Conservation (phyloP, 768 basidiomycete genomes). For the Trametes cinnabarina region DNA sequence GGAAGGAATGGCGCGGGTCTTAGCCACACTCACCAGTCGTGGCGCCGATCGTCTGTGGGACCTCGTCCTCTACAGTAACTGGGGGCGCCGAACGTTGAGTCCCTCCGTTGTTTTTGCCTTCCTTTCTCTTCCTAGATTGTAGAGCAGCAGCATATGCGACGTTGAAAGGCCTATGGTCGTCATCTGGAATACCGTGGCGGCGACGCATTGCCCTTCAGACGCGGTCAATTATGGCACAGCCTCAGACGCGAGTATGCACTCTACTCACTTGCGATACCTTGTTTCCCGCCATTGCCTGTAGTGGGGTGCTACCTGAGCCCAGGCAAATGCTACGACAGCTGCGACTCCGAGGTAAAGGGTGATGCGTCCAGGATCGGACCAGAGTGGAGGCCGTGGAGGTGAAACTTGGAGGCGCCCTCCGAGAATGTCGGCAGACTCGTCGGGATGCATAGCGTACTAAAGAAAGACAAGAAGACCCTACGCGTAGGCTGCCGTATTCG, state of each 20-base stretch:
- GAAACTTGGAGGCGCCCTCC: constrained; percentile 45
- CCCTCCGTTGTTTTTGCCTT: too few species aligned
- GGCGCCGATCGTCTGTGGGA: not conserved
- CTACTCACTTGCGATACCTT: constrained; percentile 62
- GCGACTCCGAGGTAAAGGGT: constrained; percentile 15
- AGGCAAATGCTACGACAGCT: constrained; percentile 8
- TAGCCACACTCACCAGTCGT: not conserved
- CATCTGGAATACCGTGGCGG: constrained; percentile 80
- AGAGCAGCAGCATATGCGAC: constrained; percentile 77
- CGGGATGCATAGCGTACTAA: constrained; percentile 47
- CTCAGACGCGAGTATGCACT: not conserved
- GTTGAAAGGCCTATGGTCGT: constrained; percentile 79
- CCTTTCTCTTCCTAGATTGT: constrained; percentile 10
- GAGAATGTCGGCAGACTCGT: constrained; percentile 71
- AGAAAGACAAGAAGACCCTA: constrained; percentile 17
- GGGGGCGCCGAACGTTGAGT: too few species aligned
- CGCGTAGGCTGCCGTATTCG: constrained; percentile 20
- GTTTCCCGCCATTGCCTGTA: constrained; percentile 61
- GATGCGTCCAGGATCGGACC: constrained; percentile 21
- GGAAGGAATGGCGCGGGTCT: not conserved
- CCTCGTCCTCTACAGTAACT: not conserved
- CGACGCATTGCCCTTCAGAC: constrained; percentile 62
- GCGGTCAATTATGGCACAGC: constrained; percentile 1
- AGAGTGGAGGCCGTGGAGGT: constrained; percentile 37
- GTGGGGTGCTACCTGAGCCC: constrained; percentile 31